A percentile compares a stretch with the other conserved stretches of the same genome.
Evolutionary conservation across 306 rosid genomes (phyloP).

Genomic region (Rosa lucieae): DNA sequence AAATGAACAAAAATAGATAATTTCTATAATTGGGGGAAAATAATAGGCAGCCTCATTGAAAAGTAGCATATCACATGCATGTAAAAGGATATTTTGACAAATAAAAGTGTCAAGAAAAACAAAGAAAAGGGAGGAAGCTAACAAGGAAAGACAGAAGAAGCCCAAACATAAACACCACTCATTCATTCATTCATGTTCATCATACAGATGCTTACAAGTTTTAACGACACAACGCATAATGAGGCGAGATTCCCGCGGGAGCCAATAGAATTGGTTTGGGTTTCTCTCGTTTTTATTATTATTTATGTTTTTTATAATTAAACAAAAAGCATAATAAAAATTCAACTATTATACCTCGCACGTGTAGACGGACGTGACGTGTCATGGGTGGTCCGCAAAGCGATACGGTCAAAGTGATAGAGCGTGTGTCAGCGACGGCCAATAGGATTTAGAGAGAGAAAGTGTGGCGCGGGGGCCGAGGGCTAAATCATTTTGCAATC

Average conservation of each 20-base stretch:
- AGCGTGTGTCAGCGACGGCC: conserved; percentile 24
- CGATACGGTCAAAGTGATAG: conserved; percentile 28
- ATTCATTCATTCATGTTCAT: not conserved
- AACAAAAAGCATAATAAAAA: conserved; percentile 33
- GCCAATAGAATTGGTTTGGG: conserved; percentile 7
- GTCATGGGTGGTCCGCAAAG: conserved; percentile 19
- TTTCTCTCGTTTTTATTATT: not conserved
- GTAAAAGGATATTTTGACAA: not conserved
- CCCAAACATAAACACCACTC: not conserved
- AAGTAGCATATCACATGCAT: not conserved
- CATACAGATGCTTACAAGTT: not conserved
- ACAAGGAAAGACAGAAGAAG: not conserved
- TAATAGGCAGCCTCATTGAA: not conserved
- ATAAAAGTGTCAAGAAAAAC: not conserved
- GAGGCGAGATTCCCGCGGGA: conserved; percentile 79
- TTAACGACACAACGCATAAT: conserved; percentile 37
- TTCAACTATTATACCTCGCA: conserved; percentile 17
- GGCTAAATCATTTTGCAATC: conserved; percentile 56
- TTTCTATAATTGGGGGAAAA: not conserved
- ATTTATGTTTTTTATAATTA: not conserved
- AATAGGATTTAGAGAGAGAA: conserved; percentile 3
- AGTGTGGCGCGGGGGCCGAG: conserved; percentile 11
- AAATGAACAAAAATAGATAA: not conserved
- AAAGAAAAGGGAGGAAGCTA: not conserved
- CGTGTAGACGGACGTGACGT: conserved; percentile 43